Conservation (phyloP, 2,329 filamentous ascomycete species). For the Fusarium brevicatenulatum region DNA sequence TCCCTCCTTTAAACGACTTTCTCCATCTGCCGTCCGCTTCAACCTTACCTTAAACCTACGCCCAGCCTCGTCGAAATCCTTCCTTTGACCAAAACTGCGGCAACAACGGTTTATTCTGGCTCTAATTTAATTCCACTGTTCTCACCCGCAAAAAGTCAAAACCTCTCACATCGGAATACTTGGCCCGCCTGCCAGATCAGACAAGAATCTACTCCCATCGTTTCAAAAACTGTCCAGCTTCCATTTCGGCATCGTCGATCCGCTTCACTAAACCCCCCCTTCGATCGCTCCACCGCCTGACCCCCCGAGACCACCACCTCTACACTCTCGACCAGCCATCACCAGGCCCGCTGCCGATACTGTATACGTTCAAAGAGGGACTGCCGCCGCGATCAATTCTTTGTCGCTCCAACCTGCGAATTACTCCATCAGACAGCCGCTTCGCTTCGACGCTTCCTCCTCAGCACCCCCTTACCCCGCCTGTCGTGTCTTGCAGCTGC, state of each 20-base stretch:
- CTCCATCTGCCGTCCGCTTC: conserved; percentile 31
- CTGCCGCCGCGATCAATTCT: conserved; percentile 3
- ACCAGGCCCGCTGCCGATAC: conserved; percentile 14
- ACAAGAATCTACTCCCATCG: not conserved
- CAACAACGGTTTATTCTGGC: conserved; percentile 4
- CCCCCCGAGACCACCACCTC: conserved; percentile 32
- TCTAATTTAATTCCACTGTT: conserved; percentile 6
- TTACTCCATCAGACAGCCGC: conserved; percentile 12
- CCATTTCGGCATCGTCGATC: conserved; percentile 34
- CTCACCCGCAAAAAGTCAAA: not conserved
- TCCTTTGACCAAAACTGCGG: conserved; percentile 22
- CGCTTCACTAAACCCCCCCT: conserved; percentile 36
- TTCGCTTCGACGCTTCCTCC: conserved; percentile 11
- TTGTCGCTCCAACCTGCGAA: conserved; percentile 1
- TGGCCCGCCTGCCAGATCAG: conserved; percentile 35
- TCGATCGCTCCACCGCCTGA: conserved; percentile 44
- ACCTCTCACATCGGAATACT: conserved; percentile 20
- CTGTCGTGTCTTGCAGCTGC: conserved; percentile 11
- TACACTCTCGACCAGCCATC: conserved; percentile 27
- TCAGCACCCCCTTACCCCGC: conserved; percentile 33
- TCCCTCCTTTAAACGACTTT: conserved; percentile 39
- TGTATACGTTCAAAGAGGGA: conserved; percentile 22
- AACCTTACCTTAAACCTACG: conserved; percentile 30
- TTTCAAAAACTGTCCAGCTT: not conserved
- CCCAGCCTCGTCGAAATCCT: conserved; percentile 29